Evolutionary conservation across 345 rosid genomes (phyloP).

Genomic region (Euphorbia tirucalli): DNA sequence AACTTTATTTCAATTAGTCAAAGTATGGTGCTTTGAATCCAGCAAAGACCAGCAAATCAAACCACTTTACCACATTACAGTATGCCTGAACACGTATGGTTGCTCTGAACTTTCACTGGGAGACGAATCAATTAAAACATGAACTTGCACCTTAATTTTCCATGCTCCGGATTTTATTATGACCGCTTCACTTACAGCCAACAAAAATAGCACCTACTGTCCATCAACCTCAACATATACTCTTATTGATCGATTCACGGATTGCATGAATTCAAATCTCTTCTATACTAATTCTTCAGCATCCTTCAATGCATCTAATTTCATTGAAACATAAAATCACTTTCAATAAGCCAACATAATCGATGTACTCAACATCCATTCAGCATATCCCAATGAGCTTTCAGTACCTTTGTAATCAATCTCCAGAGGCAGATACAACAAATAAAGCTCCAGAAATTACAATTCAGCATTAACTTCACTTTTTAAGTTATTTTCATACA

Average conservation of each 20-base stretch:
- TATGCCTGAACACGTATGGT: neutral
- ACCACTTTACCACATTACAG: neutral
- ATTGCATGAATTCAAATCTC: neutral
- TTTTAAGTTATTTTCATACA: neutral
- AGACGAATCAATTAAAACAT: neutral
- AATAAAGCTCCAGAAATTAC: neutral
- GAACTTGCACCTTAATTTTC: neutral
- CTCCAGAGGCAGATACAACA: conserved; percentile 5
- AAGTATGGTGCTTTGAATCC: no score
- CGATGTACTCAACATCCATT: neutral
- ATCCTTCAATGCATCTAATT: neutral
- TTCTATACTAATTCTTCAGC: neutral
- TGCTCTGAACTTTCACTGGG: neutral
- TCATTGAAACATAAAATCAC: neutral
- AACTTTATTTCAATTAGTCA: no score
- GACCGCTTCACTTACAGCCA: neutral
- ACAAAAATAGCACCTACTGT: neutral
- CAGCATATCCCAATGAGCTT: neutral
- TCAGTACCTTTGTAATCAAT: neutral
- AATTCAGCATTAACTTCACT: neutral
- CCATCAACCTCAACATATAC: neutral
- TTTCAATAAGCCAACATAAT: neutral
- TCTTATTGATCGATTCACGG: neutral
- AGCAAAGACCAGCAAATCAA: neutral
- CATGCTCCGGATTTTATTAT: neutral